A percentile compares a stretch with the other conserved stretches of the same genome.
Evolutionary conservation across 2,329 filamentous ascomycete genomes (phyloP).

Genomic region (Fusarium hostae): DNA sequence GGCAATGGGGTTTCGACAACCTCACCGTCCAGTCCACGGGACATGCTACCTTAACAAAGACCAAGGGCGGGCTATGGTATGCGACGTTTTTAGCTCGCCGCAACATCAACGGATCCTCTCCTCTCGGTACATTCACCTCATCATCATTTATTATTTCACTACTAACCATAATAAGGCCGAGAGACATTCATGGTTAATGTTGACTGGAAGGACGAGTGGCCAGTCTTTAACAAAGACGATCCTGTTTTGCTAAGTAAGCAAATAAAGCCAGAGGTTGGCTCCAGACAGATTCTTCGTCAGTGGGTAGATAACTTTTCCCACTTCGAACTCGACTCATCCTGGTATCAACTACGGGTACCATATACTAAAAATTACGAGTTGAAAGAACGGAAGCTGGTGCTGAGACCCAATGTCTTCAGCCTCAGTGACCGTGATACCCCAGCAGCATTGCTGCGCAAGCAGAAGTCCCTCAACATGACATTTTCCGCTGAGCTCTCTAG

Average conservation of each 20-base stretch:
- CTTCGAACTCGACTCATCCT: not conserved
- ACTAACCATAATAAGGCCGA: not conserved
- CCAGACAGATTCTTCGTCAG: not conserved
- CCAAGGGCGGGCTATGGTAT: not conserved
- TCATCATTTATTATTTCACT: fast-evolving
- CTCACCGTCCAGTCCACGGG: not conserved
- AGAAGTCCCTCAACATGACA: not conserved
- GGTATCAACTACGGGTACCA: not conserved
- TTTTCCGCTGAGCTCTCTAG: not conserved
- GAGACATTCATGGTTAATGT: not conserved
- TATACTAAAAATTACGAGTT: not conserved
- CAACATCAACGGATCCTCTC: not conserved
- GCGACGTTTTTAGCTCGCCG: not conserved
- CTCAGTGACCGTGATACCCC: not conserved
- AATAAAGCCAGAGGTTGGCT: not conserved
- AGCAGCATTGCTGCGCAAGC: not conserved
- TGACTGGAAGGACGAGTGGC: not conserved
- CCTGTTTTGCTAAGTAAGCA: not conserved
- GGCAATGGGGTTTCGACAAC: not conserved
- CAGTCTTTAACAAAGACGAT: not conserved
- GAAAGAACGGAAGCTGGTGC: not conserved
- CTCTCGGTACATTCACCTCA: not conserved
- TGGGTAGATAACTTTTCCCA: not conserved
- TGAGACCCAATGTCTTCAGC: not conserved
- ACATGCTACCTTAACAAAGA: not conserved